Base-by-base conservation (phyloP, 371 early-diverging fungal species). In the Rhizopus arrhizus region DNA sequence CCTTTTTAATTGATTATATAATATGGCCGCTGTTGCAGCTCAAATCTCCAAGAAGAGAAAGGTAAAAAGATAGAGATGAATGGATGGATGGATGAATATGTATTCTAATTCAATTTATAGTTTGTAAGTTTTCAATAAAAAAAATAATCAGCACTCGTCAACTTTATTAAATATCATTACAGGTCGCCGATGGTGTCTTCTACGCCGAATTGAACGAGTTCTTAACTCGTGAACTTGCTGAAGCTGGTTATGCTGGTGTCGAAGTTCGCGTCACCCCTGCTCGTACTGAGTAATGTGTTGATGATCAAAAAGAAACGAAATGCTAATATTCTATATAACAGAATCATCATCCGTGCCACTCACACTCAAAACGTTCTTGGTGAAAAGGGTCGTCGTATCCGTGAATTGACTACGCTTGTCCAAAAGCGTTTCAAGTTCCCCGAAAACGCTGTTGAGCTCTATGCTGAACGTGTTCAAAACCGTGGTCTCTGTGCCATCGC, bases 161-260 rank as follows among this genome's bases (percentile, higher is more conserved):
- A 22, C 22, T 22, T 22, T 22, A 22, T 22, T 22, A 22, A 22
- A 22, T 22, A 41, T 70, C 15, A 47, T 53, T 28, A 46, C 61
- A 74, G 81, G 94, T 98, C 75, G 96, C 96, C 81, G 98, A 98
- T 86, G 98, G 98, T 90, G 96, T 98, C 60, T 97, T 98, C 91
- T 96, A 94, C 88, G 96, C 98, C 74, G 98, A 98, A 84, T 89
- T 98, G 73, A 97, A 98, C 91, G 95, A 96, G 84, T 95, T 96
- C 89, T 91, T 98, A 80, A 90, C 91, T 75, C 95, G 96, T 77
- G 89, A 94, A 83, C 80, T 92, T 81, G 89, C 88, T 63, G 89
- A 88, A 69, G 92, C 94, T 70, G 91, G 92, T 66, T 95, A 92
- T 77, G 88, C 98, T 70, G 98, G 99, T 74, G 95, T 98, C 78